phyloP scores from a whole-genome alignment of 116 monocot species.

The Dioscorea cayenensis region DNA sequence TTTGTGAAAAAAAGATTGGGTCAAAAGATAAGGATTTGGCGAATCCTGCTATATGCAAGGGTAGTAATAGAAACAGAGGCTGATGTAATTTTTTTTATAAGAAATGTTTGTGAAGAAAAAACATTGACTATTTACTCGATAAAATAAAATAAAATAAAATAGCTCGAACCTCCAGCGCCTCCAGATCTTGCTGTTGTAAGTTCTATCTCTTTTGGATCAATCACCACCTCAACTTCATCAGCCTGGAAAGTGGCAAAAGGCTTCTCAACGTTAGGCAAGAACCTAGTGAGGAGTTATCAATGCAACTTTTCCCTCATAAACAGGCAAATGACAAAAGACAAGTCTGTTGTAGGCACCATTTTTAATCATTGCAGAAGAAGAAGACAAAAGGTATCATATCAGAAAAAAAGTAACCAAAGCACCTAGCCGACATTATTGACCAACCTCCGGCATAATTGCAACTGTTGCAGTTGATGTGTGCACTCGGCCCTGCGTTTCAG shows the following conservation, averaged over 20 bases:
- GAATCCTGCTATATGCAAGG: background rate
- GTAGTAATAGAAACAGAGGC: background rate
- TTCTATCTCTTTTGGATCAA: slow-evolving; percentile 96
- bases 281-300: too few species aligned
- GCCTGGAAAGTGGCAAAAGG: slow-evolving; percentile 27
- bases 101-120: background rate
- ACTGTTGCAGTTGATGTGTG: slow-evolving; percentile 99
- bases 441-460: slow-evolving; percentile 99
- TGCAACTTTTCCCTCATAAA: too few species aligned
- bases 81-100: background rate
- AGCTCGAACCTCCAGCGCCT: slow-evolving; percentile 84
- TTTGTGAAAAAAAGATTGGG: background rate
- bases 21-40: background rate
- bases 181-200: slow-evolving; percentile 93
- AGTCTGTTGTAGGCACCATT: too few species aligned
- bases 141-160: background rate
- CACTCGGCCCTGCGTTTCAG: slow-evolving; percentile 88
- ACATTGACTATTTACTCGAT: background rate
- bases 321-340: too few species aligned
- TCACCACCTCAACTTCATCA: slow-evolving; percentile 92
- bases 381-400: background rate
- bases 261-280: background rate
- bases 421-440: background rate
- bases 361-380: background rate
- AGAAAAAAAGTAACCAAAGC: background rate